phyloP scores from a whole-genome alignment of 768 basidiomycete species.

The Termitomyces sp. region DNA sequence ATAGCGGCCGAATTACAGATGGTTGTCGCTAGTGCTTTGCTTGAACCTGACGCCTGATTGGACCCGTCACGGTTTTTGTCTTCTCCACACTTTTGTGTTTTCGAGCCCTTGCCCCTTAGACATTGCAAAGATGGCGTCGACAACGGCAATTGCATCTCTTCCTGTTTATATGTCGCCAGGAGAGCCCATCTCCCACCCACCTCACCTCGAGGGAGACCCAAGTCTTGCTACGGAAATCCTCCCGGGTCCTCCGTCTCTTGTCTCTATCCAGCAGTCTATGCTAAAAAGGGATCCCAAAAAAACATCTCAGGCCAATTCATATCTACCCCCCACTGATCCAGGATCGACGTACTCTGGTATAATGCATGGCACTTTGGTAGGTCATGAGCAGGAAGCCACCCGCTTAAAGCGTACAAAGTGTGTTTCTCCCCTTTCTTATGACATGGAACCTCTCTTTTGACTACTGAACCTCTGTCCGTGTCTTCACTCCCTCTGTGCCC shows the following conservation, averaged over 20 bases:
- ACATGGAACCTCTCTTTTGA: slow-evolving; percentile 12
- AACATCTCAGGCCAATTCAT: slow-evolving; percentile 62
- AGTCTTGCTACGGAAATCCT: slow-evolving; percentile 85
- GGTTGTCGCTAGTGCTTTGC: slow-evolving; percentile 3
- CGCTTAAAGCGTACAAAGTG: slow-evolving; percentile 72
- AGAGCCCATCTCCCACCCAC: slow-evolving; percentile 68
- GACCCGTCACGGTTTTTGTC: slow-evolving; percentile 12
- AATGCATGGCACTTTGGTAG: slow-evolving; percentile 58
- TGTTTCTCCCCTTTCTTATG: slow-evolving; percentile 25
- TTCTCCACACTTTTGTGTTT: slow-evolving; percentile 14
- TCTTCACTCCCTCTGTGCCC: slow-evolving; percentile 13
- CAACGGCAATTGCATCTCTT: slow-evolving; percentile 50
- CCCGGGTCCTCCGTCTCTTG: slow-evolving; percentile 78
- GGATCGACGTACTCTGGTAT: slow-evolving; percentile 84
- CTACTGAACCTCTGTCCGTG: slow-evolving; percentile 16
- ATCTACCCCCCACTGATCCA: slow-evolving; percentile 80
- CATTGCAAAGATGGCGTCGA: slow-evolving; percentile 56
- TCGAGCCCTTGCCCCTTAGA: slow-evolving; percentile 14
- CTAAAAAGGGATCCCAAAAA: slow-evolving; percentile 81
- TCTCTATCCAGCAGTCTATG: slow-evolving; percentile 62
- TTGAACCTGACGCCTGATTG: slow-evolving; percentile 14
- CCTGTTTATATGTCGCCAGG: slow-evolving; percentile 71
- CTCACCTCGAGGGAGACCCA: slow-evolving; percentile 79
- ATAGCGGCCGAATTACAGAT: background rate
- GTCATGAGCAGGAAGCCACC: slow-evolving; percentile 60